Evolutionary conservation across 2,329 filamentous ascomycete genomes (phyloP).

Genomic region (Sclerotinia subarctica): DNA sequence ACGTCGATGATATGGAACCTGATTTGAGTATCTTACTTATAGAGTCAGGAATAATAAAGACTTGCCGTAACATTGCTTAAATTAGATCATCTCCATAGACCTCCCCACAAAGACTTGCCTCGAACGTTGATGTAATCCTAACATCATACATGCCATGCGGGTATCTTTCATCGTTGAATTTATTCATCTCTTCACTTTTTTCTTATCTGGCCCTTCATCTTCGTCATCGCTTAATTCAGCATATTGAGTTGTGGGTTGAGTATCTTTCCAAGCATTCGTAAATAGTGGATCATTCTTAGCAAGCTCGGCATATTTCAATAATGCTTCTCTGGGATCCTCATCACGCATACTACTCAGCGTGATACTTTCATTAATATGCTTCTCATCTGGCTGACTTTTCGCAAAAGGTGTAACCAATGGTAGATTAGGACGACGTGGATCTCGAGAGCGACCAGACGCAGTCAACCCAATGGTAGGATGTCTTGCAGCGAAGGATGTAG

Average conservation of each 20-base stretch:
- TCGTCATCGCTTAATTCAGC: conserved; percentile 86
- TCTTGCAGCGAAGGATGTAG: conserved; percentile 52
- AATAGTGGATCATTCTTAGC: conserved; percentile 92
- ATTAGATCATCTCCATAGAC: background rate
- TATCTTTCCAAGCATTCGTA: conserved; percentile 88
- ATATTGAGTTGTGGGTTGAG: conserved; percentile 89
- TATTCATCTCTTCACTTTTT: conserved; percentile 30
- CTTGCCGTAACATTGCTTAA: conserved; percentile 8
- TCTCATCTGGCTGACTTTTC: conserved; percentile 84
- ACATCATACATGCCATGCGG: background rate
- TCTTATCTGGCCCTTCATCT: conserved; percentile 63
- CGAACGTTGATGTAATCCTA: background rate
- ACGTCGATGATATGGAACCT: background rate
- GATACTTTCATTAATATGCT: conserved; percentile 83
- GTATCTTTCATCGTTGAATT: background rate
- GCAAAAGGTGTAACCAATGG: conserved; percentile 85
- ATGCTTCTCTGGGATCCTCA: conserved; percentile 89
- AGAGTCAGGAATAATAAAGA: background rate
- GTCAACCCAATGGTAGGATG: conserved; percentile 73
- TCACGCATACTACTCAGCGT: conserved; percentile 90
- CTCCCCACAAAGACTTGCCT: background rate
- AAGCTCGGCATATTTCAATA: conserved; percentile 92
- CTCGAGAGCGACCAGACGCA: conserved; percentile 70
- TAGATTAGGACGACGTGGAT: conserved; percentile 81
- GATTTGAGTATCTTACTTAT: conserved; percentile 1